Evolutionary conservation across 192 early-diverging fungal species (phyloP).

Genomic region (Backusella sp.): DNA sequence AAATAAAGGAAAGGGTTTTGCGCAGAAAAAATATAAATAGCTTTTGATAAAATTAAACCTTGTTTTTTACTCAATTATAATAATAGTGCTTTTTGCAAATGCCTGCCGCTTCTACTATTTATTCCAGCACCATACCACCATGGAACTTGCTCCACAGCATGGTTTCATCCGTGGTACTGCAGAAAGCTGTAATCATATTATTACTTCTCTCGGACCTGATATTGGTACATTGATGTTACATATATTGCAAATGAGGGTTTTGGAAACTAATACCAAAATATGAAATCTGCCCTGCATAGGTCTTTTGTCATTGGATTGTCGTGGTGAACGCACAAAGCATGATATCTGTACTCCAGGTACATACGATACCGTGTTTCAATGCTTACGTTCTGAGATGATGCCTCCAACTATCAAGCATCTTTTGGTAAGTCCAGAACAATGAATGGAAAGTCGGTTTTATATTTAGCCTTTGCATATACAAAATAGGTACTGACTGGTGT

Average conservation of each 20-base stretch:
- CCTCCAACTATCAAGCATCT: conserved; percentile 62
- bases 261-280: background rate
- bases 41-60: background rate
- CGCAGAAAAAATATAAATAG: background rate
- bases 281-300: conserved; percentile 22
- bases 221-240: conserved; percentile 18
- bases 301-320: conserved; percentile 67
- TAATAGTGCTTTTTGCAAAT: conserved; percentile 55
- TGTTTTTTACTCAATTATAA: background rate
- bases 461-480: too few species aligned
- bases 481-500: conserved; percentile 58
- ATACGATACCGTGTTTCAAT: conserved; percentile 59
- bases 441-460: background rate
- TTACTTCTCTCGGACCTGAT: conserved; percentile 67
- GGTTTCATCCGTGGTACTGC: conserved; percentile 46
- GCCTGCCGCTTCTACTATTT: conserved; percentile 78
- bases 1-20: conserved; percentile 16
- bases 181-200: conserved; percentile 52
- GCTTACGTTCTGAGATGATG: conserved; percentile 46
- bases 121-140: conserved; percentile 82
- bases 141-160: conserved; percentile 52
- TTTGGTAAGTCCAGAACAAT: conserved; percentile 29
- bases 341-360: conserved; percentile 59
- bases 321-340: conserved; percentile 67
- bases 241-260: background rate